Percentiles rank a stretch among this genome's conserved stretches.
phyloP scores from a whole-genome alignment of 306 rosid species.

The Citrullus mucosospermus region DNA sequence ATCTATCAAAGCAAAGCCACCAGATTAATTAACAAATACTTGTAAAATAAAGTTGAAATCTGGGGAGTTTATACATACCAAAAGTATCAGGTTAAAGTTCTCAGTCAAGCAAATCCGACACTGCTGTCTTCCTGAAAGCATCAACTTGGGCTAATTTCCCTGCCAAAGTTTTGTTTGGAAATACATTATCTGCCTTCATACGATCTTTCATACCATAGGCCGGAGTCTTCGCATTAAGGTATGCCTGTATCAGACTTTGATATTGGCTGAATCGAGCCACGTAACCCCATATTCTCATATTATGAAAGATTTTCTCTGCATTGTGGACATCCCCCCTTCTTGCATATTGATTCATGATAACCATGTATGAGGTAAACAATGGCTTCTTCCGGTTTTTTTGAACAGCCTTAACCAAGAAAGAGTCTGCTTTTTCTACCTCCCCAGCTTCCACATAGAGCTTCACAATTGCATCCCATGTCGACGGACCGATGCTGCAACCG shows the following conservation, averaged over 20 bases:
- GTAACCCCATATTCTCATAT: conserved; percentile 56
- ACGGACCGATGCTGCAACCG: conserved; percentile 47
- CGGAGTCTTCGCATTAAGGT: conserved; percentile 52
- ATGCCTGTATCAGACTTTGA: conserved; percentile 46
- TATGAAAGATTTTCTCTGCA: conserved; percentile 54
- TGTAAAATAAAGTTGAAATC: background rate
- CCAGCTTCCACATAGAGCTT: conserved; percentile 58
- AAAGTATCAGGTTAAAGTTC: background rate
- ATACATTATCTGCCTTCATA: conserved; percentile 49
- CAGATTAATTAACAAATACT: background rate
- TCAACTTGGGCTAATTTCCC: conserved; percentile 35
- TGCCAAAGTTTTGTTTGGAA: conserved; percentile 30
- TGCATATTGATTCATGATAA: conserved; percentile 50
- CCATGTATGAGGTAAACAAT: conserved; percentile 27
- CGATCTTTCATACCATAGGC: conserved; percentile 77
- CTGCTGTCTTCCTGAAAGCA: conserved; percentile 50
- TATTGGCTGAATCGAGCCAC: conserved; percentile 23
- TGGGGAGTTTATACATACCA: background rate
- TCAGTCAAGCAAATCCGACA: conserved; percentile 68
- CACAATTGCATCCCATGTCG: conserved; percentile 57
- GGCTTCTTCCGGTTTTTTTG: conserved; percentile 43
- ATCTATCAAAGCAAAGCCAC: background rate
- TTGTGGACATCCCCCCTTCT: conserved; percentile 68
- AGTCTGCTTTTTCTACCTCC: conserved; percentile 73
- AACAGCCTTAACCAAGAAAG: conserved; percentile 49